Evolutionary conservation across 2,329 filamentous ascomycete species (phyloP), one percentile per base, ranked within the genome.

Genomic region (Colletotrichum plurivorum): DNA sequence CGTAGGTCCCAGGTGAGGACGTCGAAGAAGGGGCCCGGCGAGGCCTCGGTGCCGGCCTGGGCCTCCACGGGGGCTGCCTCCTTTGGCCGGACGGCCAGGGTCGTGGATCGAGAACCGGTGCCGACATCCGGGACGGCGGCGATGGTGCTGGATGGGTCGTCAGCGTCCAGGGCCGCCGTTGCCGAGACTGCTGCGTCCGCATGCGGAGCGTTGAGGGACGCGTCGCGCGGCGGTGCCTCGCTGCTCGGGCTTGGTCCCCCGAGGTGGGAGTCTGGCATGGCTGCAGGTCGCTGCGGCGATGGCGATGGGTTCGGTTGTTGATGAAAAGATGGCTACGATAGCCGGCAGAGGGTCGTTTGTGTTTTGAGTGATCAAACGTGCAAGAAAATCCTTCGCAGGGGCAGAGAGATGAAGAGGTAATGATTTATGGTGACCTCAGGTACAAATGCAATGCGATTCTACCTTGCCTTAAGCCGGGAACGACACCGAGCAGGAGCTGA

Each of bases 1-100:
- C 70, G 67, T 15, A 71, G 20, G 53, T 71, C 70, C 6, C 49
- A 63, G 39, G 67, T 56, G 27, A 71, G 63, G 43, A 70, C 56
- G 41, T 70, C 59, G 39, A 71, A 71, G 53, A 71, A 70, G 6
- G 66, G 67, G 20, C 68, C 56, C 20, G 36, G 15, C 6, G 57
- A 58, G 18, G 31, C 41, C 18, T 9, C 41, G 5, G 7, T 52
- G 1, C 41, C 10, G 12, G 13, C n/a, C 20, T 46, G 55, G 5
- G 8, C 15, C 36, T 69, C 25, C 12, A 5, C 9, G 5, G 63
- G 25, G 18, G 55, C 13, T 25, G 56, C n/a, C 18, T 18, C 45
- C 9, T 51, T 51, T 6, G 51, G 41, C 9, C 67, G 62, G 45
- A 69, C 16, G 13, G 67, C 27, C 25, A 69, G 49, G 7, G 25